A percentile compares a stretch with the other conserved stretches of the same genome.
phyloP scores from a whole-genome alignment of 371 early-diverging fungal genomes.

The Mucor plumbeus region DNA sequence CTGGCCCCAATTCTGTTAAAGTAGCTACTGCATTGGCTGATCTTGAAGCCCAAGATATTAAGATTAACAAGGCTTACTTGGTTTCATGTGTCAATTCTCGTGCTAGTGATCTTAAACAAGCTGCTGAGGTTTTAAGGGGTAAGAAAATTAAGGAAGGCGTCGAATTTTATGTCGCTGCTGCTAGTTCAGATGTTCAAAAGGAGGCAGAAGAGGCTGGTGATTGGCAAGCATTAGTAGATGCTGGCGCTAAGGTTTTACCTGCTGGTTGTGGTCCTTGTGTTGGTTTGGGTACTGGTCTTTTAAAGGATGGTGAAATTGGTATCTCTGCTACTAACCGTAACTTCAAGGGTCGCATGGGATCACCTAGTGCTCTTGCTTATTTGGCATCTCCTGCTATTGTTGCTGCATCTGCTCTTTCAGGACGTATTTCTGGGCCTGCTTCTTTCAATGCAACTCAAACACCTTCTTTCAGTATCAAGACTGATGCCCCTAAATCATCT shows the following conservation, averaged over 20 bases:
- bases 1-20: conserved; percentile 96
- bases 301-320: conserved; percentile 93
- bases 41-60: conserved; percentile 72
- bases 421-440: conserved; percentile 76
- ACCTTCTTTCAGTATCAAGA: conserved; percentile 28
- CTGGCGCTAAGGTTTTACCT: conserved; percentile 90
- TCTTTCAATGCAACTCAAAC: not conserved
- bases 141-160: conserved; percentile 82
- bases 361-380: conserved; percentile 87
- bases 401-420: conserved; percentile 87
- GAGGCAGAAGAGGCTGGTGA: conserved; percentile 86
- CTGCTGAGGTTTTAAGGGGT: conserved; percentile 83
- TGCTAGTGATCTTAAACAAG: conserved; percentile 83
- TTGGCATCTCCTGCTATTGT: conserved; percentile 94
- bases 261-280: conserved; percentile 98
- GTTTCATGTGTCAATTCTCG: conserved; percentile 95
- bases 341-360: conserved; percentile 98
- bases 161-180: conserved; percentile 96
- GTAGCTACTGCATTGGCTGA: conserved; percentile 78
- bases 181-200: conserved; percentile 87
- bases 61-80: conserved; percentile 95
- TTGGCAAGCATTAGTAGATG: conserved; percentile 85
- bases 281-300: conserved; percentile 88
- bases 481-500: conserved; percentile 26
- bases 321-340: conserved; percentile 97